Evolutionary conservation across 768 basidiomycete species (phyloP), one percentile per base, ranked within the genome.

Genomic region (Podaxis mareebaensis): DNA sequence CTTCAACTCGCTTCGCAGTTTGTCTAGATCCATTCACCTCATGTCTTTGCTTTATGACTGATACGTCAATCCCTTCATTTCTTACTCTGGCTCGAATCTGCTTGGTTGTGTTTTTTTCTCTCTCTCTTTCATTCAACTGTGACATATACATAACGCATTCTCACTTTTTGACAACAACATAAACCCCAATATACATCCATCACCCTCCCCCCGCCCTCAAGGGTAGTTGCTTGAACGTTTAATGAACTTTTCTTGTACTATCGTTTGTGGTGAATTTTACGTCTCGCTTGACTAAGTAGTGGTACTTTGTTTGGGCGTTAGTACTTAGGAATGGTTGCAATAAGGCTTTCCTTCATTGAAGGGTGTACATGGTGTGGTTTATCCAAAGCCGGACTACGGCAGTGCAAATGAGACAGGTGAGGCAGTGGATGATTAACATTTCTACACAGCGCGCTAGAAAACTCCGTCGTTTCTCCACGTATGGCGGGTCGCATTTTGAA

Each of bases 1-100:
- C 42, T 62, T 46, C 61, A 56, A 22, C 53, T 62, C 17, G 53
- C 44, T 36, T 62, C 61, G 40, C 53, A 28, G 53, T 55, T 55
- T 20, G 12, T 6, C 30, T 54, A 56, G 54, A 56, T 40, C 38
- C 24, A 13, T 33, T 36, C n/a, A n/a, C 7, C 40, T 44, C 20
- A 26, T 38, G 28, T 42, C 10, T 24, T 30, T 53, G 13, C 40
- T 17, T 42, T 20, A 46, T 46, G n/a, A 46, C 10, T n/a, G 44
- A 46, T 53, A 15, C 3, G 7, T 54, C 10, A 2, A 24, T 36
- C 36, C 17, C 15, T 38, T 38, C 48, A 46, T 22, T 26, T 52
- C 30, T 26, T 26, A 22, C 36, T 17, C 13, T 10, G 51, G 26
- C 11, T 53, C n/a, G n/a, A 17, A n/a, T 15, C 24, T 33, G 17